These are phyloP conservation scores for Hypoxylon sp. DNA, from an alignment of 2,329 filamentous ascomycete species.

Conservation along the genomic window DNA sequence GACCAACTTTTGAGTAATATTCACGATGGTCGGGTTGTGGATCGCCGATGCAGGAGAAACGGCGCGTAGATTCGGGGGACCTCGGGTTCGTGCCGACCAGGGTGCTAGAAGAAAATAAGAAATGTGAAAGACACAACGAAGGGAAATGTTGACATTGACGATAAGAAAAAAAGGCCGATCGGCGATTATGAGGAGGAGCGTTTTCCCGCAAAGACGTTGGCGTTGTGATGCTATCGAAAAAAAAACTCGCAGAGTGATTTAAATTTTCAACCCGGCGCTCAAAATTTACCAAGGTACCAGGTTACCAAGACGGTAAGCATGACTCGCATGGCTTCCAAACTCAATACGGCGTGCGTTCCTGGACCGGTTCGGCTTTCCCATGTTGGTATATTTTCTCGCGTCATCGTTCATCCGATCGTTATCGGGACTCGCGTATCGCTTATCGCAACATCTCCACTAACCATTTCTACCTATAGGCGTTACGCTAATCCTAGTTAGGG, in stretches of 20 bases:
- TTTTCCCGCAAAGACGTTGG: slow-evolving; percentile 9
- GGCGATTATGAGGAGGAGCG: slow-evolving; percentile 14
- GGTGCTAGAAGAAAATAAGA: slow-evolving; percentile 34
- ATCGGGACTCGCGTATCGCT: slow-evolving; percentile 25
- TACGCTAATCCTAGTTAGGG: slow-evolving; percentile 9
- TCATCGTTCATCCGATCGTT: slow-evolving; percentile 37
- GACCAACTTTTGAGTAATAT: slow-evolving; percentile 35
- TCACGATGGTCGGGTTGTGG: slow-evolving; percentile 45
- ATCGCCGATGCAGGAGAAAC: slow-evolving; percentile 48
- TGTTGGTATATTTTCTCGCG: slow-evolving; percentile 33
- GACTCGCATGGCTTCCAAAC: slow-evolving; percentile 37
- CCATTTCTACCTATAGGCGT: slow-evolving; percentile 10
- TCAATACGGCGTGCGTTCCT: slow-evolving; percentile 34
- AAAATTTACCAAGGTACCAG: slow-evolving; percentile 25
- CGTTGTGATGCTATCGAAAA: slow-evolving; percentile 22
- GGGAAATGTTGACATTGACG: slow-evolving; percentile 24
- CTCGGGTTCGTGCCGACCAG: slow-evolving; percentile 37
- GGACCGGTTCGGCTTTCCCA: slow-evolving; percentile 28
- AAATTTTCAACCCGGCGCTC: slow-evolving; percentile 40
- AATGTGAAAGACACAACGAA: slow-evolving; percentile 29
- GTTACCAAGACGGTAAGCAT: slow-evolving; percentile 27
- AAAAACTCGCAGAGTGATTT: slow-evolving; percentile 44
- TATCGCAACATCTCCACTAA: slow-evolving; percentile 21
- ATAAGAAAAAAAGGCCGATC: slow-evolving; percentile 19
- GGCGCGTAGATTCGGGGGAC: slow-evolving; percentile 41